phyloP scores from a whole-genome alignment of 768 basidiomycete species.

The Lenzites betulinus region DNA sequence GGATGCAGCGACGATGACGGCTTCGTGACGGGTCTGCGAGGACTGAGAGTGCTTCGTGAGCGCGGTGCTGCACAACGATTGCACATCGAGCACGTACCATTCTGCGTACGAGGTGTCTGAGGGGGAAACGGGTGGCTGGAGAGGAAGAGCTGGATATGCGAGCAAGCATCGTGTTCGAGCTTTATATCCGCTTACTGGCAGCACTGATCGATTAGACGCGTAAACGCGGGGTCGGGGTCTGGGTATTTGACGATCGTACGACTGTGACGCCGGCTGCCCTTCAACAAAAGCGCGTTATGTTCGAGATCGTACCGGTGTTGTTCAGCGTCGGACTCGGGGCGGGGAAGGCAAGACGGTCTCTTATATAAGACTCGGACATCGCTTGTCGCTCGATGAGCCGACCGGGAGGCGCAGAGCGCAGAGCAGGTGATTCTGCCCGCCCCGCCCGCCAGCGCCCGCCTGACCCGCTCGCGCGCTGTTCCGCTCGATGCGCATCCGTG shows the following conservation, averaged over 20 bases:
- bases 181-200: conserved; percentile 24
- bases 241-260: conserved; percentile 25
- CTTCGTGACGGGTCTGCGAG: conserved; percentile 56
- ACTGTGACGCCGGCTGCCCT: conserved; percentile 10
- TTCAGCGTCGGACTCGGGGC: background rate
- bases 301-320: conserved; percentile 17
- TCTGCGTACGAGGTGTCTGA: conserved; percentile 28
- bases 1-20: conserved; percentile 90
- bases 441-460: conserved; percentile 12
- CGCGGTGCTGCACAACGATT: conserved; percentile 24
- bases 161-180: conserved; percentile 22
- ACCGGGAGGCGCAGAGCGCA: background rate
- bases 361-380: conserved; percentile 19
- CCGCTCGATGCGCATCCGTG: background rate
- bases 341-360: conserved; percentile 1
- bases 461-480: background rate
- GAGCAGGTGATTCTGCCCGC: conserved; percentile 13
- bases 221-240: conserved; percentile 19
- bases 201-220: conserved; percentile 22
- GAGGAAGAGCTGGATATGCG: conserved; percentile 35
- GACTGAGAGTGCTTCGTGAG: conserved; percentile 34
- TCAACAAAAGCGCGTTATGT: background rate
- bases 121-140: conserved; percentile 37
- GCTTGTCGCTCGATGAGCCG: background rate
- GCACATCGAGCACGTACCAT: conserved; percentile 28